Conservation (phyloP, 176 grass and related monocot genomes). For the Miscanthus lutarioriparius region DNA sequence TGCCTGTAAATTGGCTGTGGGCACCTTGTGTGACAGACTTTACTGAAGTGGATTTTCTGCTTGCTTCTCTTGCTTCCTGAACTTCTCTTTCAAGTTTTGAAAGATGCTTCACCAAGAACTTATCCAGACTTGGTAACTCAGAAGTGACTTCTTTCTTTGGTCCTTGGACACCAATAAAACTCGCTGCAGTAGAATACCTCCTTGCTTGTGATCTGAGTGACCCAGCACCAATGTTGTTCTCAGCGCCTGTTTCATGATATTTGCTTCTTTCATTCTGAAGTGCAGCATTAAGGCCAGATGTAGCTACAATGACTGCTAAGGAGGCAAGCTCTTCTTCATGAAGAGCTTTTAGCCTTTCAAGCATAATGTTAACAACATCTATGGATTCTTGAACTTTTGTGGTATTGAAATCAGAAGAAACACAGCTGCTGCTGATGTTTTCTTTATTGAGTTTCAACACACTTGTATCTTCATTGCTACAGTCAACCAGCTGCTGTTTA, state of each 20-base stretch:
- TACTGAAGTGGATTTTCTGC: constrained; percentile 30
- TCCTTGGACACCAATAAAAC: constrained; percentile 47
- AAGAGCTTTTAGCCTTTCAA: constrained; percentile 76
- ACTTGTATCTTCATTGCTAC: constrained; percentile 15
- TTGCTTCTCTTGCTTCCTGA: constrained; percentile 52
- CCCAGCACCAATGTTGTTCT: not conserved
- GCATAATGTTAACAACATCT: constrained; percentile 62
- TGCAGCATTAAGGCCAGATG: constrained; percentile 78
- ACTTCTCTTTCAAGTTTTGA: constrained; percentile 77
- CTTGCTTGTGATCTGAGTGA: constrained; percentile 34
- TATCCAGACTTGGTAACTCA: constrained; percentile 80
- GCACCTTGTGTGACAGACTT: constrained; percentile 17
- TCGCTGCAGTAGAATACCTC: constrained; percentile 48
- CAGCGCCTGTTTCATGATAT: constrained; percentile 24
- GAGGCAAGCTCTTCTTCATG: constrained; percentile 82
- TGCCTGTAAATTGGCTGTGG: constrained; percentile 12
- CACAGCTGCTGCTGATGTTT: constrained; percentile 20
- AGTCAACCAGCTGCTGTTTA: constrained; percentile 12
- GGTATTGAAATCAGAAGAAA: constrained; percentile 38
- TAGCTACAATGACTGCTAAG: constrained; percentile 87
- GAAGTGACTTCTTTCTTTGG: constrained; percentile 47
- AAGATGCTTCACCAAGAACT: constrained; percentile 81
- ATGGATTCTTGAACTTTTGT: constrained; percentile 32
- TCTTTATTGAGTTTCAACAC: constrained; percentile 26
- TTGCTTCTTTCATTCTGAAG: constrained; percentile 65